phyloP scores from a whole-genome alignment of 352 stramenopile genomes.

The Pythium sp. region DNA sequence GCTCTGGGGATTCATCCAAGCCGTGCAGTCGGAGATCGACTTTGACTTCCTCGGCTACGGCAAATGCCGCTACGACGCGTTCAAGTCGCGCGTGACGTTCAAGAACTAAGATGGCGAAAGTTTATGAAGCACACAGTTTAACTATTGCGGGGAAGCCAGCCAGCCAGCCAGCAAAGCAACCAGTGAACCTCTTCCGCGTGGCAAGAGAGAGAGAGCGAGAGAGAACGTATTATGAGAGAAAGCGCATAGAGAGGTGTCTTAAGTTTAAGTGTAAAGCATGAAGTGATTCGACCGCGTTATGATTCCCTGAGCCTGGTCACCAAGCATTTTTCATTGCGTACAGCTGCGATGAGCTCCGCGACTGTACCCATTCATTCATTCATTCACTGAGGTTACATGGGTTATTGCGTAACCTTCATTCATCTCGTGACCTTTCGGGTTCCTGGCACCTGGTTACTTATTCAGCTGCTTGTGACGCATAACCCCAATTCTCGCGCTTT shows the following conservation, averaged over 20 bases:
- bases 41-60: slow-evolving; percentile 92
- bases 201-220: not conserved
- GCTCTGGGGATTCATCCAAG: slow-evolving; percentile 91
- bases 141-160: not conserved
- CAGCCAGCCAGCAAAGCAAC: not conserved
- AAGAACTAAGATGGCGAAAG: slow-evolving; percentile 27
- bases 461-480: no score
- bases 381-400: not conserved
- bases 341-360: not conserved
- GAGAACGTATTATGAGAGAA: slow-evolving; percentile 3
- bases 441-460: no score
- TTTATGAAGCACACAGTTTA: not conserved
- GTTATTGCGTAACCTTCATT: not conserved
- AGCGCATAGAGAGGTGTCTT: slow-evolving; percentile 8
- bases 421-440: not conserved
- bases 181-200: not conserved
- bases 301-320: not conserved
- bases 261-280: slow-evolving; percentile 8
- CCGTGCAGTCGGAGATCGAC: slow-evolving; percentile 85
- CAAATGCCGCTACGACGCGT: slow-evolving; percentile 66
- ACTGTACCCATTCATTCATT: not conserved
- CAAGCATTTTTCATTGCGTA: not conserved
- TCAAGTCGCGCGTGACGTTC: slow-evolving; percentile 58
- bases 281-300: slow-evolving; percentile 6
- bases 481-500: no score